Conservation (phyloP, 148 eudicot species). For the Limonium bicolor region DNA sequence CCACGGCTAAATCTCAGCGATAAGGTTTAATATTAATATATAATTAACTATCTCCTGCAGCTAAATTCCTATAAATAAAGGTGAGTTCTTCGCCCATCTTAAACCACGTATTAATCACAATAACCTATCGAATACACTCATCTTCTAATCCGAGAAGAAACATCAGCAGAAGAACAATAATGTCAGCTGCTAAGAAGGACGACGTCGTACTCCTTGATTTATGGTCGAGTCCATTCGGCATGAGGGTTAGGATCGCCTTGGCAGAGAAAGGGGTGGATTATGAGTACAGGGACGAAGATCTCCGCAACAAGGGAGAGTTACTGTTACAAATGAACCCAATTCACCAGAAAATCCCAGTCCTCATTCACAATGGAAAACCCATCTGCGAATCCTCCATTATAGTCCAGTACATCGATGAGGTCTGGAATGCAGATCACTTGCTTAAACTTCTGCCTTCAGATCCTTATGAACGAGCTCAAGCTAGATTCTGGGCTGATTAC, state of each 20-base stretch:
- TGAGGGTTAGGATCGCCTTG: conserved; percentile 31
- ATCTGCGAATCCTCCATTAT: conserved; percentile 31
- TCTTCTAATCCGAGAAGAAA: too few species aligned
- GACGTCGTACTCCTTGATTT: conserved; percentile 15
- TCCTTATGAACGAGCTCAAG: conserved; percentile 25
- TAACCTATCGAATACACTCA: too few species aligned
- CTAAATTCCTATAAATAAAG: too few species aligned
- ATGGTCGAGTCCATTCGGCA: conserved; percentile 27
- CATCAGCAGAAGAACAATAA: too few species aligned
- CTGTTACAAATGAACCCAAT: conserved; percentile 33
- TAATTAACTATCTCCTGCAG: too few species aligned
- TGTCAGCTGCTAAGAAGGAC: too few species aligned
- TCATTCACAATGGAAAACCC: conserved; percentile 43
- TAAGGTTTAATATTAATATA: too few species aligned
- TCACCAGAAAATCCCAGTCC: conserved; percentile 36
- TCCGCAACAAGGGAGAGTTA: conserved; percentile 17
- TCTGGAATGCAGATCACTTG: conserved; percentile 29
- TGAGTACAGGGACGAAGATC: conserved; percentile 20
- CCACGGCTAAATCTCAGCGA: too few species aligned
- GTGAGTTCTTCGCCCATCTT: too few species aligned
- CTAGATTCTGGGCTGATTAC: conserved; percentile 50
- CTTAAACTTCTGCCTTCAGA: conserved; percentile 25
- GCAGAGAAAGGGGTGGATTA: conserved; percentile 27
- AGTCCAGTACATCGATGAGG: conserved; percentile 45
- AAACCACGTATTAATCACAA: too few species aligned